phyloP scores from a whole-genome alignment of 768 basidiomycete species.

The Pisolithus microcarpus region DNA sequence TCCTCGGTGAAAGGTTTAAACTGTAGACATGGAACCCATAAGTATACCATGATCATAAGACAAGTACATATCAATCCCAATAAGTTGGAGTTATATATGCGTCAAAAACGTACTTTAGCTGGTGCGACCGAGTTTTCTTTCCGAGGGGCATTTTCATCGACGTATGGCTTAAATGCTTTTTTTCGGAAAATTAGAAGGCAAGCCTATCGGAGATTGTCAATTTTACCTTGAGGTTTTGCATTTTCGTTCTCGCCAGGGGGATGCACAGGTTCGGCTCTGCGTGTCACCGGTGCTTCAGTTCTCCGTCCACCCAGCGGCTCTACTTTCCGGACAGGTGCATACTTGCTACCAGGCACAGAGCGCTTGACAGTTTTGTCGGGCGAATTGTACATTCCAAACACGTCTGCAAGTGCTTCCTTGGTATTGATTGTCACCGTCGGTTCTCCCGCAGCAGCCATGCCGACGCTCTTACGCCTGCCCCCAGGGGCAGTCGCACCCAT shows the following conservation, averaged over 20 bases:
- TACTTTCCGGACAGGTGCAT: slow-evolving; percentile 63
- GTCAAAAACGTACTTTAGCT: slow-evolving; percentile 9
- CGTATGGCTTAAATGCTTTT: slow-evolving; percentile 53
- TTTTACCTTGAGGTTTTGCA: slow-evolving; percentile 33
- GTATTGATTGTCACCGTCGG: slow-evolving; percentile 96
- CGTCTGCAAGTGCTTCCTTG: slow-evolving; percentile 88
- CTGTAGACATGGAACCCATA: slow-evolving; percentile 28
- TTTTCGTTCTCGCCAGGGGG: slow-evolving; percentile 25
- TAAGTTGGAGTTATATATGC: slow-evolving; percentile 4
- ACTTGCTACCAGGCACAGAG: slow-evolving; percentile 56
- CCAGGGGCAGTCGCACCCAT: slow-evolving; percentile 24
- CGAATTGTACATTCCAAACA: slow-evolving; percentile 94
- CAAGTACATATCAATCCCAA: neutral
- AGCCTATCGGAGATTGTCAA: slow-evolving; percentile 7
- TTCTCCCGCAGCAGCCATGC: slow-evolving; percentile 42
- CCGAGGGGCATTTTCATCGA: slow-evolving; percentile 50
- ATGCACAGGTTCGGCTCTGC: slow-evolving; percentile 29
- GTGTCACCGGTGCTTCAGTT: slow-evolving; percentile 16
- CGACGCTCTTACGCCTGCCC: slow-evolving; percentile 39
- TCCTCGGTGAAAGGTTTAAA: slow-evolving; percentile 65
- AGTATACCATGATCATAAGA: neutral
- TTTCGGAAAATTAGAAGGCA: slow-evolving; percentile 11
- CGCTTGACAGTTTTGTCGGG: slow-evolving; percentile 66
- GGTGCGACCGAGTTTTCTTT: slow-evolving; percentile 36
- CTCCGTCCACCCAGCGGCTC: slow-evolving; percentile 42